phyloP scores from a whole-genome alignment of 305 asterid genomes.

The Fraxinus sp. region DNA sequence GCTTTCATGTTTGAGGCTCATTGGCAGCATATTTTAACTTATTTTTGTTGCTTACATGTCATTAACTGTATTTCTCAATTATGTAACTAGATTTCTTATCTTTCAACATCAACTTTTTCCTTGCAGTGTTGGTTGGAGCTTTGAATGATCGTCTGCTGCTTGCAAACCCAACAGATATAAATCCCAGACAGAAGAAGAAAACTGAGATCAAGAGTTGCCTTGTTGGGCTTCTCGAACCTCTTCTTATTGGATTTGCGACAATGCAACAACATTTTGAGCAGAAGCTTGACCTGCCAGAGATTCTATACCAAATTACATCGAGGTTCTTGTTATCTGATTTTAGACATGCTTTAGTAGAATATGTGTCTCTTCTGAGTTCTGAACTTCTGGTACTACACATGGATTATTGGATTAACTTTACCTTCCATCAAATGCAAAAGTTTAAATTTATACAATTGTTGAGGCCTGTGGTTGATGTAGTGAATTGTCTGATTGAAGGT shows the following conservation, averaged over 20 bases:
- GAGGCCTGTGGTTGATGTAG: constrained; percentile 32
- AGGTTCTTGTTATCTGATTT: constrained; percentile 50
- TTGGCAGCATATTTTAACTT: not conserved
- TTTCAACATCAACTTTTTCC: constrained; percentile 26
- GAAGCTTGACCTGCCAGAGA: constrained; percentile 96
- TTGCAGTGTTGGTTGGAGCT: constrained; percentile 90
- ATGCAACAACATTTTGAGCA: constrained; percentile 99
- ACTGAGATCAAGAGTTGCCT: constrained; percentile 89
- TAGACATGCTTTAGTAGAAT: constrained; percentile 10
- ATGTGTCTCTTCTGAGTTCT: constrained; percentile 14
- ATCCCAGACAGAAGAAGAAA: constrained; percentile 92
- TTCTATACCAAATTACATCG: constrained; percentile 95
- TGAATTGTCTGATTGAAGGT: constrained; percentile 56
- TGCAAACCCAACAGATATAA: constrained; percentile 77
- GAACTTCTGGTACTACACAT: constrained; percentile 1
- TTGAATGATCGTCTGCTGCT: constrained; percentile 91
- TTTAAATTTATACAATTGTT: constrained; percentile 17
- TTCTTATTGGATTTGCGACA: constrained; percentile 93
- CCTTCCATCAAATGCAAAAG: constrained; percentile 15
- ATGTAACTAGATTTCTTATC: constrained; percentile 25
- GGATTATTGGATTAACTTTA: constrained; percentile 18
- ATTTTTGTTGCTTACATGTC: constrained; percentile 16
- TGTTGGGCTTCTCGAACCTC: constrained; percentile 98
- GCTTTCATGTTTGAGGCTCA: constrained; percentile 14
- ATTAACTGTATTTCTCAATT: constrained; percentile 1